phyloP scores from a whole-genome alignment of 495 filamentous ascomycete genomes.

The Terfezia boudieri region DNA sequence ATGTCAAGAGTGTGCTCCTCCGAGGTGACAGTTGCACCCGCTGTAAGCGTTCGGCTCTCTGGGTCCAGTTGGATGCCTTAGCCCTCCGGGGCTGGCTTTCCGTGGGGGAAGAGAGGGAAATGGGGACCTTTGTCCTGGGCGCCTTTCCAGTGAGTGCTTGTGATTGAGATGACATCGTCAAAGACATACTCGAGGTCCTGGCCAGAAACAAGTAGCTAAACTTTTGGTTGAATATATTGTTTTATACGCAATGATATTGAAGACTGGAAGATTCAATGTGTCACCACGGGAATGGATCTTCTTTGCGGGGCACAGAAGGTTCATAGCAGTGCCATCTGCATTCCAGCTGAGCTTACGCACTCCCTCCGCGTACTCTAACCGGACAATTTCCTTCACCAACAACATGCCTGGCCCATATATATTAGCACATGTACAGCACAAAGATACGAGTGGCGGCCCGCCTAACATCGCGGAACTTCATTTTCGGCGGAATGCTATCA shows the following conservation, averaged over 20 bases:
- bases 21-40: conserved; percentile 33
- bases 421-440: neutral
- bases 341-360: conserved; percentile 23
- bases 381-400: conserved; percentile 27
- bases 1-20: conserved; percentile 34
- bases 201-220: conserved; percentile 16
- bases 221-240: neutral
- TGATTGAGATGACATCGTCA: conserved; percentile 39
- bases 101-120: conserved; percentile 36
- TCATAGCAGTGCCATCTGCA: conserved; percentile 21
- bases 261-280: conserved; percentile 32
- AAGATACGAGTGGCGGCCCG: neutral
- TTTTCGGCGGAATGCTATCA: neutral
- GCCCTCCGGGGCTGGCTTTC: conserved; percentile 23
- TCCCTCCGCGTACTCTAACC: conserved; percentile 33
- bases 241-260: conserved; percentile 23
- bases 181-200: conserved; percentile 32
- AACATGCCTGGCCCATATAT: conserved; percentile 24
- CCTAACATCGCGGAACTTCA: conserved; percentile 28
- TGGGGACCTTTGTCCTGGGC: conserved; percentile 35
- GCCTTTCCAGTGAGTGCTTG: conserved; percentile 41
- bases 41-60: conserved; percentile 28
- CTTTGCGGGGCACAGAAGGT: conserved; percentile 28
- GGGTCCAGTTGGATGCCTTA: conserved; percentile 27
- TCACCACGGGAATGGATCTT: conserved; percentile 29